phyloP scores from a whole-genome alignment of 352 stramenopile genomes.

The Pythium pyrilobum region DNA sequence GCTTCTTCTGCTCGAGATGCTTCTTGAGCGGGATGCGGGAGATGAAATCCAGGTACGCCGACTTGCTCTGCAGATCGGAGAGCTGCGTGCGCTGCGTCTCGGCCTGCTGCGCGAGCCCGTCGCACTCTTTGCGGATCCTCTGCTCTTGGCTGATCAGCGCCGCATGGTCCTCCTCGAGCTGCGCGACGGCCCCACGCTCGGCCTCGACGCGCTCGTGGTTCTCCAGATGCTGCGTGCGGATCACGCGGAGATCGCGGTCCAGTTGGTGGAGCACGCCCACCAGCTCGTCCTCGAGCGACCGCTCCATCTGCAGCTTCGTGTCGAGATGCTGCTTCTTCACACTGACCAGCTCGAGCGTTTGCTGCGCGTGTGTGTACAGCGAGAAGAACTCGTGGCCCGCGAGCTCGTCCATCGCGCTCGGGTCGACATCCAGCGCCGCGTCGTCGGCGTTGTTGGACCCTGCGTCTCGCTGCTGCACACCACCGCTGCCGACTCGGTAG shows the following conservation, averaged over 20 bases:
- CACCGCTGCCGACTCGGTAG: conserved; percentile 11
- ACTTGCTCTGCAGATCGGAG: conserved; percentile 39
- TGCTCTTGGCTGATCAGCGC: conserved; percentile 39
- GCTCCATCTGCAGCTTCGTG: conserved; percentile 43
- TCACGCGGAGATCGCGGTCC: conserved; percentile 29
- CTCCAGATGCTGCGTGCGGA: conserved; percentile 27
- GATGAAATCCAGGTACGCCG: conserved; percentile 53
- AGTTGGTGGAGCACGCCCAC: conserved; percentile 23
- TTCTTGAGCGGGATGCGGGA: conserved; percentile 48
- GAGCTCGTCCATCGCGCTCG: conserved; percentile 8
- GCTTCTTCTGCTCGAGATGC: conserved; percentile 60
- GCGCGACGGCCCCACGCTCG: conserved; percentile 27
- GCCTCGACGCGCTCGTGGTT: conserved; percentile 36
- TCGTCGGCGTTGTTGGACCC: neutral
- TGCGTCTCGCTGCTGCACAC: too few species aligned
- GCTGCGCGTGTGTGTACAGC: conserved; percentile 16
- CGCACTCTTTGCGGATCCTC: conserved; percentile 36
- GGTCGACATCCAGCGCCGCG: neutral
- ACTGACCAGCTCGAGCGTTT: conserved; percentile 3
- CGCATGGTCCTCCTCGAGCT: conserved; percentile 49
- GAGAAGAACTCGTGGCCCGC: conserved; percentile 25
- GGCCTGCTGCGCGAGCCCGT: conserved; percentile 32
- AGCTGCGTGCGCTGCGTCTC: conserved; percentile 33
- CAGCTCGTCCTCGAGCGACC: conserved; percentile 36
- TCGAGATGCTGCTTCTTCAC: conserved; percentile 14